Evolutionary conservation across 805 yeast genomes (phyloP).

Genomic region (Cyberlindnera meyerae): DNA sequence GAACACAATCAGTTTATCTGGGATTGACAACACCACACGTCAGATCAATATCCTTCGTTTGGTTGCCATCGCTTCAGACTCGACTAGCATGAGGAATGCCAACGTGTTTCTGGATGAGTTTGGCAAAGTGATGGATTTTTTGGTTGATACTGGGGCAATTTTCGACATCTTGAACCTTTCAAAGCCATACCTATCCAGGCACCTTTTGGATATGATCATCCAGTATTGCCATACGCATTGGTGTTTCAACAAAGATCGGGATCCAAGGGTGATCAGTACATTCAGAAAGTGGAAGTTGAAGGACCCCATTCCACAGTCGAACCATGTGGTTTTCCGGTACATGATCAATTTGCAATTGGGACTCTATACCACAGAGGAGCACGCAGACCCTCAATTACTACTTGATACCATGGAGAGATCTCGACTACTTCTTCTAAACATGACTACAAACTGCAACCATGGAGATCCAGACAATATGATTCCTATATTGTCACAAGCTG

Average conservation of each 20-base stretch:
- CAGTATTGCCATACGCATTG: slow-evolving; percentile 44
- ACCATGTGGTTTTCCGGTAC: slow-evolving; percentile 29
- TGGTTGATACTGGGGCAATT: slow-evolving; percentile 36
- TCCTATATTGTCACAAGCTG: slow-evolving; percentile 34
- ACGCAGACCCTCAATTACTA: slow-evolving; percentile 15
- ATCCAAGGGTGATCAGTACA: slow-evolving; percentile 16
- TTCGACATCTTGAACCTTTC: slow-evolving; percentile 27
- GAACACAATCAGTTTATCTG: background rate
- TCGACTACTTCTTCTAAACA: slow-evolving; percentile 18
- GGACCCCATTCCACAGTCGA: slow-evolving; percentile 30
- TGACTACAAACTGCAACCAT: slow-evolving; percentile 23
- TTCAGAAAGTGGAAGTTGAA: slow-evolving; percentile 32
- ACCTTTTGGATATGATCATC: slow-evolving; percentile 37
- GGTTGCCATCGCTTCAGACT: slow-evolving; percentile 31
- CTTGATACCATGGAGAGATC: slow-evolving; percentile 18
- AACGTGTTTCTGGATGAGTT: slow-evolving; percentile 35
- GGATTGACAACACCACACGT: slow-evolving; percentile 16
- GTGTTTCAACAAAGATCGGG: slow-evolving; percentile 26
- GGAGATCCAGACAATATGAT: slow-evolving; percentile 30
- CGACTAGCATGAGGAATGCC: slow-evolving; percentile 29
- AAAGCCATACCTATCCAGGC: slow-evolving; percentile 24
- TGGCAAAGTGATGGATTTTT: slow-evolving; percentile 33
- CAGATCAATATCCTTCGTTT: slow-evolving; percentile 29
- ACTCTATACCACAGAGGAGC: slow-evolving; percentile 18
- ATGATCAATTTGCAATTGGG: slow-evolving; percentile 34